These are phyloP conservation scores for Suhomyces bolitotheri DNA, from an alignment of 1,139 yeast genomes.

Conservation along the genomic window DNA sequence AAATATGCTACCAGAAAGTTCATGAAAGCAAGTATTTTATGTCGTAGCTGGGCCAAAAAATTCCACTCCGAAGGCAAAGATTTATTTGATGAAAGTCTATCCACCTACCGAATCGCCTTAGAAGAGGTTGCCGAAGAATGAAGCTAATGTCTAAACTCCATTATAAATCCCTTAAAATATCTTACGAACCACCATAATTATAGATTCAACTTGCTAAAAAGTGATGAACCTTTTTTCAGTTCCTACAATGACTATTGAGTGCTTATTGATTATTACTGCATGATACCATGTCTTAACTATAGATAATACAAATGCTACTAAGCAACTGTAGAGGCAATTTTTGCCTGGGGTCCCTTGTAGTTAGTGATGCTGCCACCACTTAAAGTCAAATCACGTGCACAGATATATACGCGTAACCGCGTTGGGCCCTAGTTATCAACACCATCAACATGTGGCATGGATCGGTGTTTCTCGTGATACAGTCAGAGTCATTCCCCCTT, in stretches of 20 bases:
- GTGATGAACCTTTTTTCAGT: slow-evolving; percentile 11
- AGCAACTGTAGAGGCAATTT: background rate
- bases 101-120: slow-evolving; percentile 18
- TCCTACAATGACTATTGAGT: slow-evolving; percentile 11
- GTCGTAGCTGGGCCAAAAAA: slow-evolving; percentile 89
- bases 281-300: slow-evolving; percentile 2
- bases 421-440: slow-evolving; percentile 1
- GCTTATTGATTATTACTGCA: slow-evolving; percentile 6
- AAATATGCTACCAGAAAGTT: slow-evolving; percentile 90
- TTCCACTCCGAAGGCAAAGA: slow-evolving; percentile 32
- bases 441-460: slow-evolving; percentile 33
- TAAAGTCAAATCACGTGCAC: too few species aligned
- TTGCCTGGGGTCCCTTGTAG: too few species aligned
- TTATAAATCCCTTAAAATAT: slow-evolving; percentile 1
- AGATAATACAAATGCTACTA: slow-evolving; percentile 1
- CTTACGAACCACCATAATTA: slow-evolving; percentile 9
- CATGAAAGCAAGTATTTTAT: slow-evolving; percentile 85
- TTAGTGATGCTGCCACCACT: too few species aligned
- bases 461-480: slow-evolving; percentile 41
- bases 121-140: slow-evolving; percentile 7
- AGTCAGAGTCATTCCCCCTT: slow-evolving; percentile 31
- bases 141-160: slow-evolving; percentile 2
- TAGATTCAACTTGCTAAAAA: slow-evolving; percentile 7
- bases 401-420: too few species aligned
- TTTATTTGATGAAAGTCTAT: slow-evolving; percentile 20